Evolutionary conservation across 2,329 filamentous ascomycete genomes (phyloP).

Genomic region (Furcasterigmium furcatum): DNA sequence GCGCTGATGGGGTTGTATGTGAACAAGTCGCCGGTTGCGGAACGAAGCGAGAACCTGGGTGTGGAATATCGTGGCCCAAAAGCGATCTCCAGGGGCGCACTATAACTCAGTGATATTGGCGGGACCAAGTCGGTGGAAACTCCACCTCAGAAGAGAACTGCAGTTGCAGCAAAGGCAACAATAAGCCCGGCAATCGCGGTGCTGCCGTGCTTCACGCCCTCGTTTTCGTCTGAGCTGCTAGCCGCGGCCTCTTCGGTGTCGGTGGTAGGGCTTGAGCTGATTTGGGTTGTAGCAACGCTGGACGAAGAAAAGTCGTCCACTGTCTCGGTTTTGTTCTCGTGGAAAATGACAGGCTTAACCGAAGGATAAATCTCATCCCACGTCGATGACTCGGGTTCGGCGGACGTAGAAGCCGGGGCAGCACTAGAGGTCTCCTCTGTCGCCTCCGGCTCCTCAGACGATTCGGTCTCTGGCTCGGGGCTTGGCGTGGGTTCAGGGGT

Average conservation of each 20-base stretch:
- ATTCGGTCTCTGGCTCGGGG: conserved; percentile 15
- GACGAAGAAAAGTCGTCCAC: conserved; percentile 17
- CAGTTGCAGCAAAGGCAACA: conserved; percentile 52
- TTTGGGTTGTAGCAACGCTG: background rate
- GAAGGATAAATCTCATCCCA: conserved; percentile 14
- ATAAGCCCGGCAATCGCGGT: conserved; percentile 51
- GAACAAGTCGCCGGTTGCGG: conserved; percentile 5
- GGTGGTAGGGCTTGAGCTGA: conserved; percentile 14
- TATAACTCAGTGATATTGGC: too few species aligned
- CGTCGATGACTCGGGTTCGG: conserved; percentile 12
- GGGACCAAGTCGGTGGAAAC: too few species aligned
- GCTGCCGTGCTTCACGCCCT: conserved; percentile 45
- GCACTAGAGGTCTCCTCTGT: conserved; percentile 7
- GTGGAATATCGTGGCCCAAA: too few species aligned
- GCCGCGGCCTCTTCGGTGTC: conserved; percentile 20
- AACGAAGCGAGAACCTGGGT: too few species aligned
- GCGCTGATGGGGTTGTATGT: conserved; percentile 6
- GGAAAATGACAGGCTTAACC: conserved; percentile 48
- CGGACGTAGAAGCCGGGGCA: conserved; percentile 9
- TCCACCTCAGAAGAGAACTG: conserved; percentile 12
- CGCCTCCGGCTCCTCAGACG: conserved; percentile 2
- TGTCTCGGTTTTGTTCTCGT: conserved; percentile 37
- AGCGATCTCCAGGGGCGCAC: too few species aligned
- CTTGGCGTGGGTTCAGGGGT: conserved; percentile 17
- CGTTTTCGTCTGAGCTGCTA: conserved; percentile 35